Percentiles rank a stretch among this genome's conserved stretches.
phyloP scores from a whole-genome alignment of 495 filamentous ascomycete genomes.

The Niebla homalea region DNA sequence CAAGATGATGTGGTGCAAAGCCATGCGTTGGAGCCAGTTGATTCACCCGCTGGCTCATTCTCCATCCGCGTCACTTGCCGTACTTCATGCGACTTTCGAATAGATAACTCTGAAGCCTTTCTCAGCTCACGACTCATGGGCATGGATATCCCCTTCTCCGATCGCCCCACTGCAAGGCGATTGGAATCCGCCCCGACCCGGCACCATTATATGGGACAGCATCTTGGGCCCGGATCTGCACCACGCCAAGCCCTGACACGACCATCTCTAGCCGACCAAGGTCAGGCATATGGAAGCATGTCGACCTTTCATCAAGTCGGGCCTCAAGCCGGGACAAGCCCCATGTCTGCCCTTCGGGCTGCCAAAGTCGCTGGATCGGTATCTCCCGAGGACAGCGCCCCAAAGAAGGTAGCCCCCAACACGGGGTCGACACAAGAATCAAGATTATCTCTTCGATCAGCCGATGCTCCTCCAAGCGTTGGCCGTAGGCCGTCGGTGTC shows the following conservation, averaged over 20 bases:
- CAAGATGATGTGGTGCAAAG: conserved; percentile 54
- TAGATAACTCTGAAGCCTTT: conserved; percentile 81
- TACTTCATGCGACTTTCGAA: conserved; percentile 74
- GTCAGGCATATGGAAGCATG: conserved; percentile 80
- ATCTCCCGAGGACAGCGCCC: conserved; percentile 45
- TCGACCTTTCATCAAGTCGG: conserved; percentile 84
- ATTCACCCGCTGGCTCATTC: conserved; percentile 75
- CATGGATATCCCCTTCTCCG: conserved; percentile 74
- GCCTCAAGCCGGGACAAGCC: conserved; percentile 61
- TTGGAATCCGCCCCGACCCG: conserved; percentile 17
- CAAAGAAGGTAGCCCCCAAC: conserved; percentile 44
- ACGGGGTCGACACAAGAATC: conserved; percentile 45
- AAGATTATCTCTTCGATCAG: conserved; percentile 44
- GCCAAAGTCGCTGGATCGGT: conserved; percentile 40
- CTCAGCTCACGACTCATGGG: conserved; percentile 95
- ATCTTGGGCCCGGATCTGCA: conserved; percentile 59
- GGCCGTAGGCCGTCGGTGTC: conserved; percentile 74
- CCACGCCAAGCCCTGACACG: conserved; percentile 28
- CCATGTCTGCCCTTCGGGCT: conserved; percentile 70
- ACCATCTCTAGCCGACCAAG: conserved; percentile 33
- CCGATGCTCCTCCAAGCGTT: conserved; percentile 38
- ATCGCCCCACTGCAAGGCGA: conserved; percentile 39
- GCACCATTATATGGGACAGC: conserved; percentile 24
- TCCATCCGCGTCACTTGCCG: conserved; percentile 72
- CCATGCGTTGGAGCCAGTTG: conserved; percentile 65